phyloP scores from a whole-genome alignment of 257 asterid species.

The Nicotiana benthamiana region DNA sequence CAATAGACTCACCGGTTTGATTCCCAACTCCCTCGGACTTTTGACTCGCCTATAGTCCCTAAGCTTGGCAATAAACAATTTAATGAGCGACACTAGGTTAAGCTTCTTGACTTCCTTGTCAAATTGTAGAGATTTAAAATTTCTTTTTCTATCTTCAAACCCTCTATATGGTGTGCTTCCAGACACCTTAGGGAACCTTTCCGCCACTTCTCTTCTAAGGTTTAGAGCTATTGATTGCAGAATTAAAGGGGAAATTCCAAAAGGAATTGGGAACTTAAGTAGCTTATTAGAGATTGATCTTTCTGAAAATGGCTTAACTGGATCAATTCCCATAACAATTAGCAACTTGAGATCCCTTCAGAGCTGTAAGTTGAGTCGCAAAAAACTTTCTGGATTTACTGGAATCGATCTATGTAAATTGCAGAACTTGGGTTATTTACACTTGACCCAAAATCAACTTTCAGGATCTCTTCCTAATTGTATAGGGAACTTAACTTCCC shows the following conservation, averaged over 20 bases:
- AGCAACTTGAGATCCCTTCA: conserved; percentile 6
- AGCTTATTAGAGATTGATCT: background rate
- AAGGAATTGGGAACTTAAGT: conserved; percentile 10
- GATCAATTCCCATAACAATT: background rate
- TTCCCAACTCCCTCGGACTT: background rate
- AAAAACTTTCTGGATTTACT: background rate
- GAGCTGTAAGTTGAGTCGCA: background rate
- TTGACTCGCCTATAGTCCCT: background rate
- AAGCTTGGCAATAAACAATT: background rate
- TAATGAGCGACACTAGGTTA: background rate
- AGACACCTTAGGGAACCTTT: background rate
- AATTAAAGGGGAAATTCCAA: conserved; percentile 12
- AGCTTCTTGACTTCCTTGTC: background rate
- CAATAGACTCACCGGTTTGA: background rate
- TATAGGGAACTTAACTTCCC: background rate
- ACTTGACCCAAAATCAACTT: conserved; percentile 4
- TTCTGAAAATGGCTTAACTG: background rate
- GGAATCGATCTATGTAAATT: background rate
- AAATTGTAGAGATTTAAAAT: background rate
- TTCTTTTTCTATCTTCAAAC: background rate
- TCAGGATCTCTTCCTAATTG: background rate
- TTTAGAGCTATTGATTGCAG: background rate
- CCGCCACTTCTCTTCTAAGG: background rate
- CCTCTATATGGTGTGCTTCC: background rate
- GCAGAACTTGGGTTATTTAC: background rate